Evolutionary conservation across 176 grass and related monocot species (phyloP).

Genomic region (Oropetium thomaeum): DNA sequence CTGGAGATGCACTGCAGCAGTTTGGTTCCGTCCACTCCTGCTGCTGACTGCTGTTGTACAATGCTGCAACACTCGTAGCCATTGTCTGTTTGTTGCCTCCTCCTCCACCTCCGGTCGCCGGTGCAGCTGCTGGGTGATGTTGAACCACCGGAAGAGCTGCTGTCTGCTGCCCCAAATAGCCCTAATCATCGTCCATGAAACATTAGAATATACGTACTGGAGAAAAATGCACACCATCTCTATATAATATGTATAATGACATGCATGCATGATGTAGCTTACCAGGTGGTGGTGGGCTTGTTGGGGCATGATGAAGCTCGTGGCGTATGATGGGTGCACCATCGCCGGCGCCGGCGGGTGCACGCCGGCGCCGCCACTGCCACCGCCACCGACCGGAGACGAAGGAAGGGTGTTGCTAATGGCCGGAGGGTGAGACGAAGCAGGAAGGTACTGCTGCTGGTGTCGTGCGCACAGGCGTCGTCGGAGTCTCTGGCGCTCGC

Average conservation of each 20-base stretch:
- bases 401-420: no score
- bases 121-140: neutral
- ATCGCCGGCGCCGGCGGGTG: constrained; percentile 35
- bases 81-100: constrained; percentile 16
- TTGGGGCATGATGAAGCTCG: constrained; percentile 26
- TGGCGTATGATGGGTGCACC: constrained; percentile 39
- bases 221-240: no score
- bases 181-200: neutral
- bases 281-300: constrained; percentile 29
- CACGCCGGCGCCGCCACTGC: neutral
- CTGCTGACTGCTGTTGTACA: constrained; percentile 31
- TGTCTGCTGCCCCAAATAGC: neutral
- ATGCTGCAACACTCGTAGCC: neutral
- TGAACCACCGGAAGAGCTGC: neutral
- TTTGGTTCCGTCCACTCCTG: constrained; percentile 33
- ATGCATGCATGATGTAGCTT: no score
- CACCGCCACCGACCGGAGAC: neutral
- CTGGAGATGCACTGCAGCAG: constrained; percentile 1
- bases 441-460: constrained; percentile 52
- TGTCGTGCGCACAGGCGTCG: constrained; percentile 63
- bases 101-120: constrained; percentile 15
- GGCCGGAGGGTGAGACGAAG: no score
- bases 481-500: constrained; percentile 71
- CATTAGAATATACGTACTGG: no score
- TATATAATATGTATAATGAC: no score